Evolutionary conservation across 768 basidiomycete species (phyloP).

Genomic region (Lactifluus echinatus): DNA sequence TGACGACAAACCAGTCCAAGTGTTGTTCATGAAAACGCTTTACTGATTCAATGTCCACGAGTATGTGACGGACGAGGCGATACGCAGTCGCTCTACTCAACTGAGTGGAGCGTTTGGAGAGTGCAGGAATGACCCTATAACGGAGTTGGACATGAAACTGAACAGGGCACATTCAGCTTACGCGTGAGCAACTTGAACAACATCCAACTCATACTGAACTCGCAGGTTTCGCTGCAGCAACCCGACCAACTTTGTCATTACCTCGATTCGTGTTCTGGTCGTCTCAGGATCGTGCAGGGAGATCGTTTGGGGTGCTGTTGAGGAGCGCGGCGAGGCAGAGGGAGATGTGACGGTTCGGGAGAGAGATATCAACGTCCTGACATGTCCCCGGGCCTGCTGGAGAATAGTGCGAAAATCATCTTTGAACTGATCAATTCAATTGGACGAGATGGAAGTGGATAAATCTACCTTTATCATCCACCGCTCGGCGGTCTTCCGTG

Average conservation of each 20-base stretch:
- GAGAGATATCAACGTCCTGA: conserved; percentile 48
- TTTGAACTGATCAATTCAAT: conserved; percentile 17
- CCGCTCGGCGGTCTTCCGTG: conserved; percentile 14
- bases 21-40: conserved; percentile 51
- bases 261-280: conserved; percentile 50
- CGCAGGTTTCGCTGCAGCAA: conserved; percentile 63
- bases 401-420: conserved; percentile 72
- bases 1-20: conserved; percentile 86
- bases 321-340: conserved; percentile 27
- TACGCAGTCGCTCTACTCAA: conserved; percentile 77
- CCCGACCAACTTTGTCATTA: conserved; percentile 55
- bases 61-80: conserved; percentile 66
- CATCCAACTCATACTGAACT: conserved; percentile 66
- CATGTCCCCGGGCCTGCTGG: conserved; percentile 49
- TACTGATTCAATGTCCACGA: conserved; percentile 69
- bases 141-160: background rate
- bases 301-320: conserved; percentile 33
- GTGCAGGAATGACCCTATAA: conserved; percentile 61
- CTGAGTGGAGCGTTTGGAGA: conserved; percentile 67
- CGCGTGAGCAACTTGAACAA: conserved; percentile 67
- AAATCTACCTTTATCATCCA: conserved; percentile 18
- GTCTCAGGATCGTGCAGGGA: conserved; percentile 28
- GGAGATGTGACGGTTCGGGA: conserved; percentile 31
- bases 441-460: background rate
- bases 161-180: conserved; percentile 33